These are phyloP conservation scores for Aspergillus melleus DNA, from an alignment of 2,329 filamentous ascomycete genomes.

Conservation along the genomic window DNA sequence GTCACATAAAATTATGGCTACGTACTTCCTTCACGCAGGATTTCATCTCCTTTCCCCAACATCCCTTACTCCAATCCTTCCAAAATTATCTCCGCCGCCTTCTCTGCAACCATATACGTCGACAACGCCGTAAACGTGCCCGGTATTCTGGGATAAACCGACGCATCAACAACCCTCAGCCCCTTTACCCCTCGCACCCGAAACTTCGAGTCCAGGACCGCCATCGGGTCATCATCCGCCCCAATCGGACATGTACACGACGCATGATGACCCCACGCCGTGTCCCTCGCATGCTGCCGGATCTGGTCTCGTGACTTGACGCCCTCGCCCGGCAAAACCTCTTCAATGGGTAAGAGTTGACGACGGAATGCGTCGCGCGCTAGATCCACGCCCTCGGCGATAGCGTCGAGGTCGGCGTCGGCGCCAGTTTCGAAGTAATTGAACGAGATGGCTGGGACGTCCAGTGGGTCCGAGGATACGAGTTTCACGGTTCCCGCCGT, in stretches of 20 bases:
- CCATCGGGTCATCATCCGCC: conserved; percentile 52
- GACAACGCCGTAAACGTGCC: conserved; percentile 55
- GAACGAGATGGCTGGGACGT: conserved; percentile 63
- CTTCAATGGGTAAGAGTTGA: conserved; percentile 43
- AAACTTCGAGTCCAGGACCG: conserved; percentile 59
- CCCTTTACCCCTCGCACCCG: conserved; percentile 56
- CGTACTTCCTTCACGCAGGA: no score
- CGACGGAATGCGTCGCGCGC: conserved; percentile 49
- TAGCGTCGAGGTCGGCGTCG: conserved; percentile 52
- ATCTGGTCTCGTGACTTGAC: conserved; percentile 47
- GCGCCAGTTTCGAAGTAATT: conserved; percentile 54
- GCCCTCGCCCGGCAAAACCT: conserved; percentile 44
- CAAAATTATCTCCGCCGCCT: conserved; percentile 60
- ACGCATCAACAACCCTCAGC: conserved; percentile 63
- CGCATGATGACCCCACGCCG: conserved; percentile 60
- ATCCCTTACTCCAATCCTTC: neutral
- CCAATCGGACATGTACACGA: conserved; percentile 59
- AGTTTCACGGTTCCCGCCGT: conserved; percentile 62
- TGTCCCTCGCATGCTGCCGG: conserved; percentile 50
- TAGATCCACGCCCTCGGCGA: conserved; percentile 57
- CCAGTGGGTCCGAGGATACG: conserved; percentile 61
- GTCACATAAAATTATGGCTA: no score
- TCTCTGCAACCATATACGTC: conserved; percentile 60
- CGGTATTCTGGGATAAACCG: conserved; percentile 57
- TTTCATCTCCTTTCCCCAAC: no score